Base-by-base conservation (phyloP, 1,284 basidiomycete genomes). In the Meira nashicola region DNA sequence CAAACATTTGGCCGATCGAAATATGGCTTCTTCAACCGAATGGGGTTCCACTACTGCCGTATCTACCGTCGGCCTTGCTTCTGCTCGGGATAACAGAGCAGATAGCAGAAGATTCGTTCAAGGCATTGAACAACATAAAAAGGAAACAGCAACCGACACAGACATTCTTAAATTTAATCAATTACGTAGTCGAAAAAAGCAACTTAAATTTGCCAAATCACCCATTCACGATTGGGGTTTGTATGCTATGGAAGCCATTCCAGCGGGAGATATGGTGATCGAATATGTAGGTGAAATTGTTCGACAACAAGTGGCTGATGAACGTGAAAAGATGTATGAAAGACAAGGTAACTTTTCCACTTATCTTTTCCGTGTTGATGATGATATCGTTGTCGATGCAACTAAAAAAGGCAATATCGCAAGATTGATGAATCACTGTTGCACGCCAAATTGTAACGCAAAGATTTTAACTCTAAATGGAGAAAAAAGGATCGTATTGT, bases 231-330 rank as follows among this genome's bases (percentile, higher is more conserved):
- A 95, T 70, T 98, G 94, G 89, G 94, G 95, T 4, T 78, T 98
- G 73, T 79, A 78, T 60, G 78, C 78, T 8, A 77, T 78, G 77
- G 78, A 79, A 62, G 86, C 86, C 73, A 97, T 99, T 71, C 86
- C 89, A 14, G 83, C 86, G 19, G 92, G 92, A 5, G 95, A 99
- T 80, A 97, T 99, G 92, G 94, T 99, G 46, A 97, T 98, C 80
- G 95, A 99, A 81, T 99, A 99, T 74, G 95, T 99, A 9, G 95
- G 95, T 38, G 95, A 99, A 82, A 84, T 97, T 63, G 89, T 95
- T 65, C 85, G 95, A 23, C 91, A 93, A 58, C 89, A 91, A 70
- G 92, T 99, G 4, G 94, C 95, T 25, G 95, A 98, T 77, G 90
- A 93, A 78, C 84, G 95, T 56, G 95, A 99, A 82, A 94, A 95